Evolutionary conservation across 2,329 filamentous ascomycete species (phyloP).

Genomic region (Cladophialophora psammophila): DNA sequence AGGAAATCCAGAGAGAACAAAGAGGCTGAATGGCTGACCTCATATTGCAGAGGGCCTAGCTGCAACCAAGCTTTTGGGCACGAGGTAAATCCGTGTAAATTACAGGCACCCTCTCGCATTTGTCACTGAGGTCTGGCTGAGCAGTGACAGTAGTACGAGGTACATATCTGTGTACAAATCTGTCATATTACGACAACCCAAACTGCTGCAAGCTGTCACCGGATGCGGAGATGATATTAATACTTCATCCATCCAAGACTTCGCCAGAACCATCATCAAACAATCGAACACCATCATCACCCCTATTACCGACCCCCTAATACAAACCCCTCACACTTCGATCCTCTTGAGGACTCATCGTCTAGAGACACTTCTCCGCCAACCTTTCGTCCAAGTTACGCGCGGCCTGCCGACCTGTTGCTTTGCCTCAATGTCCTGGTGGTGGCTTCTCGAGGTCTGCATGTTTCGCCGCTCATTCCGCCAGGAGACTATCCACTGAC

Average conservation of each 20-base stretch:
- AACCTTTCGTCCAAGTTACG: not conserved
- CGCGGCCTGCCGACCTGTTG: not conserved
- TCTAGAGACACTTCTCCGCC: not conserved
- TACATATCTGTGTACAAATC: not conserved
- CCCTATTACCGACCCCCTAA: not conserved
- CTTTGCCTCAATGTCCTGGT: not conserved
- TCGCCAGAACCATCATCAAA: not conserved
- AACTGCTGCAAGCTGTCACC: not conserved
- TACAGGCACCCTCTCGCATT: not conserved
- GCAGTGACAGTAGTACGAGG: not conserved
- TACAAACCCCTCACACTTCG: not conserved
- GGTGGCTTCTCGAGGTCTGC: slow-evolving; percentile 38
- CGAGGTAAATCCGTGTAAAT: not conserved
- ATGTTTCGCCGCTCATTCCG: slow-evolving; percentile 3
- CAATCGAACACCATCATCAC: not conserved
- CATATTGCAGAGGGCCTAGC: slow-evolving; percentile 30
- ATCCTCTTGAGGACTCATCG: not conserved
- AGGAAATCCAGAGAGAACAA: slow-evolving; percentile 10
- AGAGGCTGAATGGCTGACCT: slow-evolving; percentile 34
- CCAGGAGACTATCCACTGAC: slow-evolving; percentile 19
- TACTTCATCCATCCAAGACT: not conserved
- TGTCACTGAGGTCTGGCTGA: not conserved
- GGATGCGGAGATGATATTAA: not conserved
- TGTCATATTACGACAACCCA: not conserved
- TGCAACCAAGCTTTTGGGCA: not conserved